phyloP scores from a whole-genome alignment of 345 rosid species.

The Syzygium grande region DNA sequence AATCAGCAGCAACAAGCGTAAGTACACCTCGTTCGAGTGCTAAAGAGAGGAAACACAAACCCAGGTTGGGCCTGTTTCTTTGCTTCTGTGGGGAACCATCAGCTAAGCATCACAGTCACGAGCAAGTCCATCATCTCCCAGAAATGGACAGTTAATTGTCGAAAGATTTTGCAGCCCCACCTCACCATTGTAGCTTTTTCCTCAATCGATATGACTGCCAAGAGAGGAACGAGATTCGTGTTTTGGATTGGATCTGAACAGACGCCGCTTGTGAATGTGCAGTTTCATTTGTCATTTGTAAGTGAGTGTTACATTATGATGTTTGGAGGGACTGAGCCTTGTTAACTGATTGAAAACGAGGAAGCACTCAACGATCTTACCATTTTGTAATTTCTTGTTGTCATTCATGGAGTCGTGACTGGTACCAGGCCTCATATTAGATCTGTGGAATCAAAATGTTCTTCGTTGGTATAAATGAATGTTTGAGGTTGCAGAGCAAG shows the following conservation, averaged over 20 bases:
- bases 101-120: not conserved
- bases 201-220: not conserved
- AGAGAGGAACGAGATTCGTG: not conserved
- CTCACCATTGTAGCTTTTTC: not conserved
- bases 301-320: not conserved
- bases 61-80: not conserved
- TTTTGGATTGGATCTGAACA: not conserved
- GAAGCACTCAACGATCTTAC: not conserved
- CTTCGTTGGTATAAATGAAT: not conserved
- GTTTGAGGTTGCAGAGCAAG: not conserved
- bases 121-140: not conserved
- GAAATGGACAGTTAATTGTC: not conserved
- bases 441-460: not conserved
- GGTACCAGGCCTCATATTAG: not conserved
- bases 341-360: not conserved
- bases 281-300: not conserved
- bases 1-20: not conserved
- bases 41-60: not conserved
- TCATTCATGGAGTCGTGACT: not conserved
- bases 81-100: not conserved
- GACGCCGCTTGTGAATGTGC: not conserved
- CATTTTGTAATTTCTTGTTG: not conserved
- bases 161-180: not conserved
- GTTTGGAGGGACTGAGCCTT: not conserved
- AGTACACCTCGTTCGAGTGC: not conserved